A percentile compares a stretch with the other conserved stretches of the same genome.
These are phyloP conservation scores for Thermoascus crustaceus DNA, from an alignment of 2,329 filamentous ascomycete species.

Conservation along the genomic window DNA sequence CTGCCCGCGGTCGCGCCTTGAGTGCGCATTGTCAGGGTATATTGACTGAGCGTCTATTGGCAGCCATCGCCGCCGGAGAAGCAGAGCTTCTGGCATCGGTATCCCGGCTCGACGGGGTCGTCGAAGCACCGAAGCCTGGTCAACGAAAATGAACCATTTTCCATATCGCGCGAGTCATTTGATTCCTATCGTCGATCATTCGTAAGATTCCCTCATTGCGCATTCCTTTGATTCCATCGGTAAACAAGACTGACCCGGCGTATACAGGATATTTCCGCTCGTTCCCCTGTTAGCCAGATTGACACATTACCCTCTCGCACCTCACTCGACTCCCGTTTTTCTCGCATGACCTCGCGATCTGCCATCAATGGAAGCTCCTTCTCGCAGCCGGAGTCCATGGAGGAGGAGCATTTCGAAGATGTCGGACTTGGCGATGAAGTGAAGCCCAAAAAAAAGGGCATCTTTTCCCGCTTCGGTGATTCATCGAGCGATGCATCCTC, in stretches of 20 bases:
- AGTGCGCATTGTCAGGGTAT: constrained; percentile 6
- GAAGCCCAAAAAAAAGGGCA: constrained; percentile 67
- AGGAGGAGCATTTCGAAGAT: constrained; percentile 81
- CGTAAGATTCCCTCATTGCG: constrained; percentile 47
- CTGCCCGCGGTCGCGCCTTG: constrained; percentile 19
- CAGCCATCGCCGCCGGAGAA: constrained; percentile 86
- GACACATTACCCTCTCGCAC: constrained; percentile 59
- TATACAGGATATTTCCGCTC: constrained; percentile 78
- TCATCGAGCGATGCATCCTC: constrained; percentile 28
- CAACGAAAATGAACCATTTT: constrained; percentile 84
- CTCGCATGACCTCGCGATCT: constrained; percentile 55
- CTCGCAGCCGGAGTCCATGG: constrained; percentile 54
- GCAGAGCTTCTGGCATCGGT: constrained; percentile 65
- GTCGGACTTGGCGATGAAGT: constrained; percentile 75
- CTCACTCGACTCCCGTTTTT: constrained; percentile 69
- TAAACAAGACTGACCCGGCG: constrained; percentile 5
- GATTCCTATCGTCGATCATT: constrained; percentile 95
- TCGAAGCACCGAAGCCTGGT: constrained; percentile 57
- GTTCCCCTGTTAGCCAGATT: constrained; percentile 60
- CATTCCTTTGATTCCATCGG: neutral
- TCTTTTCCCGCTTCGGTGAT: constrained; percentile 68
- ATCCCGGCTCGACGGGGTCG: constrained; percentile 40
- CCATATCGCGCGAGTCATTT: constrained; percentile 92
- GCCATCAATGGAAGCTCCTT: constrained; percentile 52
- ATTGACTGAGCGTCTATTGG: constrained; percentile 5